phyloP scores from a whole-genome alignment of 108 stramenopile species.

The Fragilariopsis cylindrus region DNA sequence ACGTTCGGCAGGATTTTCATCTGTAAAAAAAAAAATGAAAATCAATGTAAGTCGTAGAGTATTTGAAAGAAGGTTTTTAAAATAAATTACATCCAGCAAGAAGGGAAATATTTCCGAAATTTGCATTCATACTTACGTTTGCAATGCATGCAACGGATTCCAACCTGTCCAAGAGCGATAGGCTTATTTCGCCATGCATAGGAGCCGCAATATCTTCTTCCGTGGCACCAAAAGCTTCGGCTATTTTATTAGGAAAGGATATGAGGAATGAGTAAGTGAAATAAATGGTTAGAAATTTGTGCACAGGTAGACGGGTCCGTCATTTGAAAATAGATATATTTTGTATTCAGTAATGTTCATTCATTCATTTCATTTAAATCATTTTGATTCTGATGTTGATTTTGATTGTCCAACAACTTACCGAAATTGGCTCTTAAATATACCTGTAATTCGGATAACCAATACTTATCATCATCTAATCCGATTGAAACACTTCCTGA shows the following conservation, averaged over 20 bases:
- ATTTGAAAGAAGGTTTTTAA: not conserved
- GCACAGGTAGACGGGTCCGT: no score
- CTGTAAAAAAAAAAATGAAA: conserved; percentile 14
- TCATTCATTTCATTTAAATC: no score
- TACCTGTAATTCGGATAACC: conserved; percentile 84
- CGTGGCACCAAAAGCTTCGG: conserved; percentile 82
- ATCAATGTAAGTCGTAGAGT: conserved; percentile 1
- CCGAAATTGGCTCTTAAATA: conserved; percentile 73
- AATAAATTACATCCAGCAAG: not conserved
- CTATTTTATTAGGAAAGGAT: conserved; percentile 4
- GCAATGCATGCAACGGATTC: conserved; percentile 85
- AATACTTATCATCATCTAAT: conserved; percentile 79
- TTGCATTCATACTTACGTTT: conserved; percentile 43
- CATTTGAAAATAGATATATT: not conserved
- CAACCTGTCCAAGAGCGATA: conserved; percentile 84
- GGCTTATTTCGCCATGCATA: conserved; percentile 90
- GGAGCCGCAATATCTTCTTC: conserved; percentile 70
- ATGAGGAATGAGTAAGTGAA: not conserved
- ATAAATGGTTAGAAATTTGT: not conserved
- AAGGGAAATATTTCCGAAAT: not conserved
- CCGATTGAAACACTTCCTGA: conserved; percentile 65
- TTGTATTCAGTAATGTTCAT: no score
- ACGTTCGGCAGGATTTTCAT: conserved; percentile 58
- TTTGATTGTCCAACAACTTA: not conserved
- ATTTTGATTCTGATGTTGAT: no score